Evolutionary conservation across 768 basidiomycete species (phyloP), one percentile per base, ranked within the genome.

Genomic region (Dacryopinax spathularia): DNA sequence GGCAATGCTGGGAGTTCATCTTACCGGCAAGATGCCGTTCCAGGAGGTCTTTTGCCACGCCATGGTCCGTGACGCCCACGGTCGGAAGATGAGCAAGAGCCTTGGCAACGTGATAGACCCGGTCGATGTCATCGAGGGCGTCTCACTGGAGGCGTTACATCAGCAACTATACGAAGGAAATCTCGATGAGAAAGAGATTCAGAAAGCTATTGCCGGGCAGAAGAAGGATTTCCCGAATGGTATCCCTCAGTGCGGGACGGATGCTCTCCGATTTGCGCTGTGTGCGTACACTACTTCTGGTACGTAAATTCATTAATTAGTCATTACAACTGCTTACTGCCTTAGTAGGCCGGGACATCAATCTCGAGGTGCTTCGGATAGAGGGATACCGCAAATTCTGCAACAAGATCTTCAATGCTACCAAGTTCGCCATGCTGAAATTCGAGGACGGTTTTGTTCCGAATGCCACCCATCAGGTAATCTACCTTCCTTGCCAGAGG

Each of bases 361-460:
- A 97, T 73, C 78, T 99, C 65, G 93, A 98, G 72, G 93, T 99
- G 68, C 75, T 91, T 66, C 86, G 93, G 61, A 92, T 98, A 33
- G 94, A 98, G 75, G 96, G 94, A 1, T 98, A 98, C 75, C 85
- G 96, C 75, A 98, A 98, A 75, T 99, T 99, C 79, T 98, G 96
- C 79, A 99, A 99, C 79, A 98, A 98, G 79, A 85, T 98, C 29
- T 98, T 95, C 81, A 99, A 99, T 72, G 96, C 96, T 0, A 97
- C 93, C 59, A 94, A 94, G 75, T 98, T 99, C 69, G 95, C 94
- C n/a, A 92, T 98, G 88, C 84, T 97, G 73, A 95, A 95, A 77
- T 79, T 99, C 33, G 93, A 92, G 63, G 84, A 84, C 37, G 74
- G 79, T 39, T 98, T 96, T 69, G 83, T 87, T 33, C 92, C 95